phyloP scores from a whole-genome alignment of 1,284 basidiomycete genomes.

The Moesziomyces aphidis region DNA sequence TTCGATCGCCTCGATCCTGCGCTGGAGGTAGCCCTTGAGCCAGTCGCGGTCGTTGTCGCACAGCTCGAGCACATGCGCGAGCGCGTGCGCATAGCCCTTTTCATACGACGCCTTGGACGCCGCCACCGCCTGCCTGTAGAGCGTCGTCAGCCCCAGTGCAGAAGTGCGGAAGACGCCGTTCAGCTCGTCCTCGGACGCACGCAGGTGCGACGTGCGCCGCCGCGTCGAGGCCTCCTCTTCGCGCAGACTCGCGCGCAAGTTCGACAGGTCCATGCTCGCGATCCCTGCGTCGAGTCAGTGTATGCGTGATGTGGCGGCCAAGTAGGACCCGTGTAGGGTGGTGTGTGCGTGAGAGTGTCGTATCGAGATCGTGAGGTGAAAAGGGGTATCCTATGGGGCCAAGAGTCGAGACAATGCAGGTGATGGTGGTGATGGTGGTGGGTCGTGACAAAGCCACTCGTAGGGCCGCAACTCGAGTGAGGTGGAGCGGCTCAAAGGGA shows the following conservation, averaged over 20 bases:
- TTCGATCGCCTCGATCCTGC: slow-evolving; percentile 50
- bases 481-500: not conserved
- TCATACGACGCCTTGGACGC: slow-evolving; percentile 34
- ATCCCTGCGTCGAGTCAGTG: no score
- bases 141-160: slow-evolving; percentile 38
- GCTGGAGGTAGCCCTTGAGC: slow-evolving; percentile 49
- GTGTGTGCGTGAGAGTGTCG: no score
- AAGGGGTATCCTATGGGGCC: no score
- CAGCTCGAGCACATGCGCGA: slow-evolving; percentile 49
- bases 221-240: slow-evolving; percentile 27
- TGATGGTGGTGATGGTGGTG: no score
- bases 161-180: slow-evolving; percentile 37
- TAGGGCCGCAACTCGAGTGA: not conserved
- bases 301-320: no score
- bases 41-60: slow-evolving; percentile 40
- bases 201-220: slow-evolving; percentile 27
- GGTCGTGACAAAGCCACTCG: no score
- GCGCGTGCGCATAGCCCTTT: slow-evolving; percentile 43
- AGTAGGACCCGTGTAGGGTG: no score
- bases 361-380: no score
- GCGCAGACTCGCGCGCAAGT: slow-evolving; percentile 28
- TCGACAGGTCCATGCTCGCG: slow-evolving; percentile 33
- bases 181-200: slow-evolving; percentile 35
- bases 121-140: slow-evolving; percentile 40
- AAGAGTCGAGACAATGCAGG: no score